phyloP scores from a whole-genome alignment of 768 basidiomycete species.

The Trametes cubensis region DNA sequence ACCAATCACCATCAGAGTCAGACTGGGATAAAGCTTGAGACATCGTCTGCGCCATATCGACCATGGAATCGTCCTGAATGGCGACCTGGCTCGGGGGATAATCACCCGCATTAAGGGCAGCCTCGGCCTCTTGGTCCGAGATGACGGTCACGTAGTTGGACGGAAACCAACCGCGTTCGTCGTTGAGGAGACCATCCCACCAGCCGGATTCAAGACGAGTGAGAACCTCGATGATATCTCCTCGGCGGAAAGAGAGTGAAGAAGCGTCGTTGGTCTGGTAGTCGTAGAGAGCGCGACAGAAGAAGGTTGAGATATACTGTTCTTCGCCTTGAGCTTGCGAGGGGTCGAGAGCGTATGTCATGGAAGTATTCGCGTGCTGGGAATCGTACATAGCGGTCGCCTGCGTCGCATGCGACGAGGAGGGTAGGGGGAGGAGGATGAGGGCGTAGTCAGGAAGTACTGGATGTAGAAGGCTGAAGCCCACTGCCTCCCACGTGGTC shows the following conservation, averaged over 20 bases:
- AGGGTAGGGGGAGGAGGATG: slow-evolving; percentile 1
- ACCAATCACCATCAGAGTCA: slow-evolving; percentile 58
- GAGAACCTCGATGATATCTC: slow-evolving; percentile 93
- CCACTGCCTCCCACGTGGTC: slow-evolving; percentile 25
- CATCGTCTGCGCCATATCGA: slow-evolving; percentile 54
- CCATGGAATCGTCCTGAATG: slow-evolving; percentile 37
- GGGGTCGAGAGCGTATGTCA: slow-evolving; percentile 18
- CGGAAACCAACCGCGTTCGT: slow-evolving; percentile 95
- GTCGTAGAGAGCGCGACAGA: slow-evolving; percentile 92
- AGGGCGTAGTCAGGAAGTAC: slow-evolving; percentile 14
- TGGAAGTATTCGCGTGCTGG: slow-evolving; percentile 20
- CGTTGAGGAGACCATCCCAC: slow-evolving; percentile 95
- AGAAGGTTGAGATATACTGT: slow-evolving; percentile 67
- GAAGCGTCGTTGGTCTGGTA: slow-evolving; percentile 87
- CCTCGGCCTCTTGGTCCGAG: slow-evolving; percentile 79
- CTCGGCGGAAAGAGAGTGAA: slow-evolving; percentile 82
- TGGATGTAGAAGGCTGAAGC: slow-evolving; percentile 6
- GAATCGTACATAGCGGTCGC: slow-evolving; percentile 23
- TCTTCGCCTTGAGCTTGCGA: slow-evolving; percentile 43
- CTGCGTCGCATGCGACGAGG: slow-evolving; percentile 21
- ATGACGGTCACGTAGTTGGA: slow-evolving; percentile 90
- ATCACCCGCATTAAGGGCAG: slow-evolving; percentile 57
- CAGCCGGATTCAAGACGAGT: slow-evolving; percentile 91
- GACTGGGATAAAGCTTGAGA: slow-evolving; percentile 40
- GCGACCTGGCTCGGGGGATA: slow-evolving; percentile 25